phyloP scores from a whole-genome alignment of 306 rosid species.

The Castanea crenata region DNA sequence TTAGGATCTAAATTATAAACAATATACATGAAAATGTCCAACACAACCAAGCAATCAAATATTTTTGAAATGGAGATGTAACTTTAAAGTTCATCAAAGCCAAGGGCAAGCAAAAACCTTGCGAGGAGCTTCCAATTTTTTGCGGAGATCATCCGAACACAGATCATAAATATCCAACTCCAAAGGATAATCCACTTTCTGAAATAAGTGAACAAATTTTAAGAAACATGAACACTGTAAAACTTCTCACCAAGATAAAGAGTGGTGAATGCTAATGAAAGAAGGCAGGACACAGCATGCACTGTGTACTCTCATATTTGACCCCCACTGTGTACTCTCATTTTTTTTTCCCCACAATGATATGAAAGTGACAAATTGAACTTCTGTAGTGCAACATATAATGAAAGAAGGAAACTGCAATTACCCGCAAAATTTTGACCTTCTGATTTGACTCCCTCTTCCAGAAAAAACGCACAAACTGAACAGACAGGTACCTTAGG shows the following conservation, averaged over 20 bases:
- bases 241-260: background rate
- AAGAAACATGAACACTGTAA: background rate
- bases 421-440: conserved; percentile 97
- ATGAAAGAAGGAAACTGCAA: conserved; percentile 14
- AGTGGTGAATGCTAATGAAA: background rate
- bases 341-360: background rate
- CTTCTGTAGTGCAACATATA: background rate
- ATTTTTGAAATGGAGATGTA: background rate
- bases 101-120: conserved; percentile 45
- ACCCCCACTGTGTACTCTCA: background rate
- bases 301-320: background rate
- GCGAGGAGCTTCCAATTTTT: conserved; percentile 80
- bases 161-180: conserved; percentile 89
- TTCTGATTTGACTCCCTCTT: conserved; percentile 98
- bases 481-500: conserved; percentile 86
- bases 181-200: conserved; percentile 99
- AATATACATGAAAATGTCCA: conserved; percentile 20
- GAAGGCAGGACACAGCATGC: background rate
- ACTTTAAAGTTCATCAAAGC: conserved; percentile 15
- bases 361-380: background rate
- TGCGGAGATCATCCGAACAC: conserved; percentile 89
- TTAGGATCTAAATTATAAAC: conserved; percentile 45
- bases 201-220: conserved; percentile 32
- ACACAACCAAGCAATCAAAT: background rate
- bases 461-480: conserved; percentile 99